These are phyloP conservation scores for Penicillium paneum DNA, from an alignment of 2,329 filamentous ascomycete species.

Conservation along the genomic window DNA sequence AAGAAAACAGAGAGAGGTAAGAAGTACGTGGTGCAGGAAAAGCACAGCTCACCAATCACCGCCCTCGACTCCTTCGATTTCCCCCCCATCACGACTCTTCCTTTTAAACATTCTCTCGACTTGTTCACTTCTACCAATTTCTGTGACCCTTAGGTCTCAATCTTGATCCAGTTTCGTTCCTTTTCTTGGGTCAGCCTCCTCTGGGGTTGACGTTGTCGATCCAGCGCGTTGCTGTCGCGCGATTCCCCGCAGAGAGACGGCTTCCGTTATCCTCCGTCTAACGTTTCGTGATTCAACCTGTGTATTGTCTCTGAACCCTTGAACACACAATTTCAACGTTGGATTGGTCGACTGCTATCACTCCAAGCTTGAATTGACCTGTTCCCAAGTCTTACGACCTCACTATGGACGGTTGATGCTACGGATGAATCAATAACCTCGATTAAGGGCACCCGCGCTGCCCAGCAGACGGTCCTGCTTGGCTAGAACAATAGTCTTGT, in stretches of 20 bases:
- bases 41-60: slow-evolving; percentile 26
- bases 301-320: background rate
- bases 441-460: slow-evolving; percentile 43
- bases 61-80: slow-evolving; percentile 11
- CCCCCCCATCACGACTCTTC: slow-evolving; percentile 7
- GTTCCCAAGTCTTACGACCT: slow-evolving; percentile 14
- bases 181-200: slow-evolving; percentile 13
- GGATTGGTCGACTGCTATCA: background rate
- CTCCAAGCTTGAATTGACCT: background rate
- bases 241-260: slow-evolving; percentile 25
- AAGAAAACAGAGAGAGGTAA: slow-evolving; percentile 2
- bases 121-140: slow-evolving; percentile 4
- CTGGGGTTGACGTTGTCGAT: slow-evolving; percentile 21
- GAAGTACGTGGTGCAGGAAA: slow-evolving; percentile 10
- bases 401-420: slow-evolving; percentile 42
- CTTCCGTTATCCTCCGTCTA: slow-evolving; percentile 22
- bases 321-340: background rate
- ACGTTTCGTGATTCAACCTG: slow-evolving; percentile 5
- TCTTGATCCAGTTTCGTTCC: slow-evolving; percentile 3
- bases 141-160: slow-evolving; percentile 1
- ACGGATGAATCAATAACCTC: slow-evolving; percentile 42
- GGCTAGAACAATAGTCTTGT: slow-evolving; percentile 15
- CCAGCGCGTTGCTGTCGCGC: slow-evolving; percentile 27
- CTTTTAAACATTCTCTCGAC: slow-evolving; percentile 10
- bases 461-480: slow-evolving; percentile 44